Percentiles rank a stretch among this genome's conserved stretches.
These are phyloP conservation scores for Zalaria obscura DNA, from an alignment of 2,329 filamentous ascomycete species.

Conservation along the genomic window DNA sequence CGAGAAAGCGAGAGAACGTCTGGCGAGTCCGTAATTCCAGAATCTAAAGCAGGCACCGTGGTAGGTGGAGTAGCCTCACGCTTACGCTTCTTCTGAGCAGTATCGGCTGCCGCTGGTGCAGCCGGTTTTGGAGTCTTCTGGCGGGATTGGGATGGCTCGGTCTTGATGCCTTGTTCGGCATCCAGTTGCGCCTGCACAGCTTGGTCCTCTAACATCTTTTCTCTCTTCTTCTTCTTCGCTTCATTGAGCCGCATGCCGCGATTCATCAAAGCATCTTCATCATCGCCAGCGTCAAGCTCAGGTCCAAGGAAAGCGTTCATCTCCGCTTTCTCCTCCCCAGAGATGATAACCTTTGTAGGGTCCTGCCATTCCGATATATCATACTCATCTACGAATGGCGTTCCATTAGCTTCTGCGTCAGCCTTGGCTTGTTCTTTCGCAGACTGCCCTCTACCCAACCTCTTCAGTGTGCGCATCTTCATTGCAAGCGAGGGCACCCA, in stretches of 20 bases:
- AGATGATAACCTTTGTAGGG: constrained; percentile 18
- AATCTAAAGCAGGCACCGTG: constrained; percentile 2
- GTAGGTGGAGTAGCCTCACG: constrained; percentile 31
- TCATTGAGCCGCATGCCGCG: constrained; percentile 67
- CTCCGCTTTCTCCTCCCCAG: constrained; percentile 18
- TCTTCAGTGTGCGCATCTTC: constrained; percentile 65
- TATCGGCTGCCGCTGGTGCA: neutral
- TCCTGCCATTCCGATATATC: constrained; percentile 16
- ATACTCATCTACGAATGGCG: constrained; percentile 48
- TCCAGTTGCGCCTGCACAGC: constrained; percentile 18
- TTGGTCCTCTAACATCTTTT: constrained; percentile 39
- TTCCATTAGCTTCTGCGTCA: constrained; percentile 51
- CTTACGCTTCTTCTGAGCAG: constrained; percentile 36
- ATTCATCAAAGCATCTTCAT: constrained; percentile 53
- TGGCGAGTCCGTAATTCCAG: constrained; percentile 4
- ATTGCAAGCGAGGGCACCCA: constrained; percentile 79
- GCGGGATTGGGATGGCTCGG: constrained; percentile 1
- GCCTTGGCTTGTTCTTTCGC: constrained; percentile 27
- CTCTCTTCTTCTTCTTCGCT: constrained; percentile 59
- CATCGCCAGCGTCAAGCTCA: constrained; percentile 22
- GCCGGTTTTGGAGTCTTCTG: neutral
- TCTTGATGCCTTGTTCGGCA: constrained; percentile 16
- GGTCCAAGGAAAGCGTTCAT: constrained; percentile 18
- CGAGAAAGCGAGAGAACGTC: constrained; percentile 6
- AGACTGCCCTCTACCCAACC: constrained; percentile 42